A percentile compares a stretch with the other conserved stretches of the same genome.
These are phyloP conservation scores for Lactifluus subvellereus DNA, from an alignment of 768 basidiomycete genomes.

Conservation along the genomic window DNA sequence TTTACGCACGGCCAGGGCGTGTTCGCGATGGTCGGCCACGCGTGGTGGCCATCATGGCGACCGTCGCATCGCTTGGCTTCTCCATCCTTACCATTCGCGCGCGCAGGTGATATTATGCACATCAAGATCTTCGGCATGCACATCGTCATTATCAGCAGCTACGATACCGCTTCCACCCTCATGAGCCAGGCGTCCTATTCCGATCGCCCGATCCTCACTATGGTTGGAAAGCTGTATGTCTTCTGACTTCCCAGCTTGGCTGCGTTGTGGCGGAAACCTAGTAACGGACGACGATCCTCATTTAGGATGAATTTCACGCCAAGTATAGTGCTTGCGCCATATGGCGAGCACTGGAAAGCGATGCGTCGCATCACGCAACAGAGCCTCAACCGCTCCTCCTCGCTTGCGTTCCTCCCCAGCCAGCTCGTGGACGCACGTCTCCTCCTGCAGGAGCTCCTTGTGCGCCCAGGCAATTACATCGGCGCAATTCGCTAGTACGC, in stretches of 20 bases:
- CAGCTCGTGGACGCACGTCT: conserved; percentile 20
- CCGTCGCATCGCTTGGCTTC: background rate
- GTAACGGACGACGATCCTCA: background rate
- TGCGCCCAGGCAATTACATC: conserved; percentile 14
- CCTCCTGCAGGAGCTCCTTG: conserved; percentile 19
- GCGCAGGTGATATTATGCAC: conserved; percentile 21
- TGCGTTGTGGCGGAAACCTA: background rate
- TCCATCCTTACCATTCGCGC: background rate
- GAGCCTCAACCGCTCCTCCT: conserved; percentile 22
- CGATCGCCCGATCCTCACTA: conserved; percentile 24
- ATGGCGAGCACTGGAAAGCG: conserved; percentile 23
- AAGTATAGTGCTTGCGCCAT: conserved; percentile 22
- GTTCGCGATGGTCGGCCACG: background rate
- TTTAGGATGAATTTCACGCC: conserved; percentile 22
- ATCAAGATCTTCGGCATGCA: conserved; percentile 23
- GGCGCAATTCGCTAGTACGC: conserved; percentile 21
- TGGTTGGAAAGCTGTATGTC: conserved; percentile 20
- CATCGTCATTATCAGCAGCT: conserved; percentile 23
- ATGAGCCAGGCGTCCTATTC: conserved; percentile 24
- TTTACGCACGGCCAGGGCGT: background rate
- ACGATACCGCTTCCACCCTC: conserved; percentile 15
- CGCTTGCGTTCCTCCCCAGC: conserved; percentile 14
- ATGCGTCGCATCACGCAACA: conserved; percentile 24
- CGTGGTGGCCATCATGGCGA: background rate
- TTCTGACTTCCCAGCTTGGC: background rate